phyloP scores from a whole-genome alignment of 257 asterid genomes.

The Asclepias syriaca region DNA sequence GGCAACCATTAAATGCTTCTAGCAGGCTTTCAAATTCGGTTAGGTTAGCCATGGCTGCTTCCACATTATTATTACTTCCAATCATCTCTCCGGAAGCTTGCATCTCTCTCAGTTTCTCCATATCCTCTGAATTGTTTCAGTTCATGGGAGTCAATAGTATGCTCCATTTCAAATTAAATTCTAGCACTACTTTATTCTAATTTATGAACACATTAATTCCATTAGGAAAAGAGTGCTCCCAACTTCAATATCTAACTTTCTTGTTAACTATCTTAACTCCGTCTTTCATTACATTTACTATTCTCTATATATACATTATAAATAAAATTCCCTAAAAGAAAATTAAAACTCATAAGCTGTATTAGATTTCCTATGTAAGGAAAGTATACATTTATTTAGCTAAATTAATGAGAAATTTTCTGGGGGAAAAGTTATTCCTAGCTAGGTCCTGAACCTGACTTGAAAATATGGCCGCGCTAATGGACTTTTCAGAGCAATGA shows the following conservation, averaged over 20 bases:
- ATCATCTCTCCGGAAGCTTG: conserved; percentile 78
- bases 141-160: not conserved
- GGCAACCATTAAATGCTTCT: conserved; percentile 72
- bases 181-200: not conserved
- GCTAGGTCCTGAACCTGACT: not conserved
- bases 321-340: too few relatives aligned
- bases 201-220: not conserved
- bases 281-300: too few relatives aligned
- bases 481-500: not conserved
- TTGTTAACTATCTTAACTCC: too few relatives aligned
- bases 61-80: conserved; percentile 38
- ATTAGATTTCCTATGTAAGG: too few relatives aligned
- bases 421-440: too few relatives aligned
- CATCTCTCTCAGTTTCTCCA: conserved; percentile 80
- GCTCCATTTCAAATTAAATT: not conserved
- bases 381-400: too few relatives aligned
- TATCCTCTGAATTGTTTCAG: conserved; percentile 56
- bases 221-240: not conserved
- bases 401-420: too few relatives aligned
- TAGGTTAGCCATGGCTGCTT: conserved; percentile 66
- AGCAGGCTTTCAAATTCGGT: conserved; percentile 47
- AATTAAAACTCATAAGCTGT: too few relatives aligned
- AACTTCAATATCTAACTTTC: too few relatives aligned
- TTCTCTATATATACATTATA: too few relatives aligned
- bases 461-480: not conserved